Evolutionary conservation across 176 grass and related monocot species (phyloP).

Genomic region (Poa annua): DNA sequence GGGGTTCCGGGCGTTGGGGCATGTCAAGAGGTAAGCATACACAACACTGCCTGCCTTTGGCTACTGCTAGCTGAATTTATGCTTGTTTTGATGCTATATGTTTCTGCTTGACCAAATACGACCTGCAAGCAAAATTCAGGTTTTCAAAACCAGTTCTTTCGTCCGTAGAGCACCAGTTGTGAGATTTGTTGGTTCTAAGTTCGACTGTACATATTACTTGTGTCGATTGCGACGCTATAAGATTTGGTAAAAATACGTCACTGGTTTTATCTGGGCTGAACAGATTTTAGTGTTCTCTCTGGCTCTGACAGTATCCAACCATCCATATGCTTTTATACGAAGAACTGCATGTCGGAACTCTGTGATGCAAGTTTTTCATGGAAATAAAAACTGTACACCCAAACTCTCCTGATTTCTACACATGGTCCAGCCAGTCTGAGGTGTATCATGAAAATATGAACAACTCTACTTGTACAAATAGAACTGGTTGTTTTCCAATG

Average conservation of each 20-base stretch:
- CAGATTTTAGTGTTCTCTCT: neutral
- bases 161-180: neutral
- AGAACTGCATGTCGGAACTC: too few relatives aligned
- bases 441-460: neutral
- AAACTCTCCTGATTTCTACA: too few relatives aligned
- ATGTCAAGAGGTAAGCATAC: conserved; percentile 68
- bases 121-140: neutral
- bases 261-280: neutral
- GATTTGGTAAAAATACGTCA: neutral
- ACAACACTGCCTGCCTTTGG: neutral
- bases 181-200: neutral
- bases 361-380: too few relatives aligned
- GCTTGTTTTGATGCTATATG: conserved; percentile 2
- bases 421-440: too few relatives aligned
- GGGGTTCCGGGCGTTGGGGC: conserved; percentile 83
- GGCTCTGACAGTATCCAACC: neutral
- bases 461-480: neutral
- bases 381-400: too few relatives aligned
- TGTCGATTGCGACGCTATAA: neutral
- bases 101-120: neutral
- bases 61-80: neutral
- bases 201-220: neutral
- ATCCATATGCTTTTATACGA: neutral
- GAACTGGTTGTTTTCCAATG: too few relatives aligned
- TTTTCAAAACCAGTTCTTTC: neutral